Evolutionary conservation across 208 protist species (phyloP), one percentile per base, ranked within the genome.

Genomic region (Porcisia hertigi): DNA sequence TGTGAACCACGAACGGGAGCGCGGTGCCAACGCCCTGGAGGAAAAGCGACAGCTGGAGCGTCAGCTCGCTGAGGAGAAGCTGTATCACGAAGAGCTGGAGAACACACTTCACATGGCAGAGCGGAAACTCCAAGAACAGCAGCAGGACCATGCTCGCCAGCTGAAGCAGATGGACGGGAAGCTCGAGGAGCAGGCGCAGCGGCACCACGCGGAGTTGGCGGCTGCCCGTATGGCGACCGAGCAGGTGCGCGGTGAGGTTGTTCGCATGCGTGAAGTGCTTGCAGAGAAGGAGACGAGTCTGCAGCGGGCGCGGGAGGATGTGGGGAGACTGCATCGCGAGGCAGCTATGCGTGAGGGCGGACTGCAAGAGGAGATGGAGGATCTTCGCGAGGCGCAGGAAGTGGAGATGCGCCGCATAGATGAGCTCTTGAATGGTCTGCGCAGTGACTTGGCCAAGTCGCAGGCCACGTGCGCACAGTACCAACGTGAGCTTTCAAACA

Each of bases 321-420:
- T 87, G 34, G 79, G 73, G 53, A 81, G 85, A 55, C 82, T 89
- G 60, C 85, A 88, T 63, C 88, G 88, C 57, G 89, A 94, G 58
- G 72, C 82, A 1, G 86, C 80, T 3, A 71, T 87, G 76, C 81
- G 83, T 23, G 87, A 87, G 52, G 83, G 80, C 36, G 74, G 84
- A 11, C 76, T 90, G 77, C 83, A 91, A 64, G 88, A 92, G 69
- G 82, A 93, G 66, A 75, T 94, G 59, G 82, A 88, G 53, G 87
- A 93, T 57, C 64, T 85, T 23, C 77, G 74, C 65, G 85, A 85
- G 71, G 71, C 75, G n/a, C 86, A 92, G 69, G 88, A 89, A 67
- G 73, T 82, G 72, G 92, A 94, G 84, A 77, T 94, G 70, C 86
- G 75, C 36, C 84, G 87, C 57, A 91, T 95, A 84, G 93, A 97